phyloP scores from a whole-genome alignment of 345 rosid species.

The Gynandropsis gynandra region DNA sequence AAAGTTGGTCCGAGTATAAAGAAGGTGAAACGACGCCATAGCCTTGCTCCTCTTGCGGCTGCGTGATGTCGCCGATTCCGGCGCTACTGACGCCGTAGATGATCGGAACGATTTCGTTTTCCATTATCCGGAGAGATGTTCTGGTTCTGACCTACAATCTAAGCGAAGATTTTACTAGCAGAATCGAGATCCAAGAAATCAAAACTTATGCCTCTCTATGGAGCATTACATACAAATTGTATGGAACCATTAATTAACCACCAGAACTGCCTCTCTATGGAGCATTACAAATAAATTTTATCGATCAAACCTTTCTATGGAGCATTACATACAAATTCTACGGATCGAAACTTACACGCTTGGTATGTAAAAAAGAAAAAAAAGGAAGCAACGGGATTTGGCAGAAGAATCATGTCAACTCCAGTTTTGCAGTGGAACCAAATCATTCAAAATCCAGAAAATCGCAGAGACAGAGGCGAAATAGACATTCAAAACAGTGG shows the following conservation, averaged over 20 bases:
- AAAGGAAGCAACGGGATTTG: neutral
- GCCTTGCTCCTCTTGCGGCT: slow-evolving; percentile 14
- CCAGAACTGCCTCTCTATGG: too few species aligned
- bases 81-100: slow-evolving; percentile 18
- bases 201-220: slow-evolving; percentile 3
- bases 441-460: slow-evolving; percentile 10
- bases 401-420: neutral
- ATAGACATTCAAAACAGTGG: neutral
- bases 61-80: slow-evolving; percentile 13
- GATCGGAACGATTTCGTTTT: slow-evolving; percentile 37
- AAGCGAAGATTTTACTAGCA: neutral
- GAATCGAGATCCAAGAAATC: neutral
- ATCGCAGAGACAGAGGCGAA: slow-evolving; percentile 2
- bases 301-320: neutral
- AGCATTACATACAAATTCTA: neutral
- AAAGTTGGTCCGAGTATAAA: slow-evolving; percentile 34
- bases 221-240: slow-evolving; percentile 1
- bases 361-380: neutral
- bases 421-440: neutral
- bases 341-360: neutral
- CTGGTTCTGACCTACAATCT: slow-evolving; percentile 14
- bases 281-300: too few species aligned
- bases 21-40: slow-evolving; percentile 12
- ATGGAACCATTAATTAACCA: too few species aligned
- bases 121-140: slow-evolving; percentile 13